Percentiles rank a stretch among this genome's conserved stretches.
These are phyloP conservation scores for Phytophthora sp. DNA, from an alignment of 352 stramenopile genomes.

Conservation along the genomic window DNA sequence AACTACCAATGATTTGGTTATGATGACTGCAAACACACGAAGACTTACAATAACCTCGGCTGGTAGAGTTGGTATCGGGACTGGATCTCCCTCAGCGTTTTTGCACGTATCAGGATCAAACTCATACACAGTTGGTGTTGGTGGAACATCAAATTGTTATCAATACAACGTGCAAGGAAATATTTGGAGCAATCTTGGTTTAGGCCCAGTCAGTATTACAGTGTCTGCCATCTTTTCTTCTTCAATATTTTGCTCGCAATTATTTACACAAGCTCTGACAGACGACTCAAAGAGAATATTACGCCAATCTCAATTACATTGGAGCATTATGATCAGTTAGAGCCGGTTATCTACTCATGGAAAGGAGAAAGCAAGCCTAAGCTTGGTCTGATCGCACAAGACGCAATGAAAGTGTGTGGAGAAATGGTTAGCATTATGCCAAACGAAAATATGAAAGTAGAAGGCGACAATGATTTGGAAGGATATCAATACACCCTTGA, in stretches of 20 bases:
- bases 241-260: not conserved
- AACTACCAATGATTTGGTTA: slow-evolving; percentile 17
- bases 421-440: no score
- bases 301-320: not conserved
- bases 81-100: not conserved
- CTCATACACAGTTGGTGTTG: not conserved
- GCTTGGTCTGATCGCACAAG: no score
- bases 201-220: not conserved
- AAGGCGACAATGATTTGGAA: no score
- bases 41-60: slow-evolving; percentile 16
- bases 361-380: not conserved
- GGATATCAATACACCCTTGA: no score
- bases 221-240: not conserved
- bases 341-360: not conserved
- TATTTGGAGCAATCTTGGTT: no score
- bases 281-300: no score
- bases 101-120: not conserved
- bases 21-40: slow-evolving; percentile 22
- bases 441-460: no score
- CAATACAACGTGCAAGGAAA: no score
- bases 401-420: no score
- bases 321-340: not conserved
- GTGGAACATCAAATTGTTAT: no score
- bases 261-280: not conserved
- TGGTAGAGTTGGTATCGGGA: slow-evolving; percentile 24